Conservation (phyloP, 208 protist species). For the Angomonas ambiguus region DNA sequence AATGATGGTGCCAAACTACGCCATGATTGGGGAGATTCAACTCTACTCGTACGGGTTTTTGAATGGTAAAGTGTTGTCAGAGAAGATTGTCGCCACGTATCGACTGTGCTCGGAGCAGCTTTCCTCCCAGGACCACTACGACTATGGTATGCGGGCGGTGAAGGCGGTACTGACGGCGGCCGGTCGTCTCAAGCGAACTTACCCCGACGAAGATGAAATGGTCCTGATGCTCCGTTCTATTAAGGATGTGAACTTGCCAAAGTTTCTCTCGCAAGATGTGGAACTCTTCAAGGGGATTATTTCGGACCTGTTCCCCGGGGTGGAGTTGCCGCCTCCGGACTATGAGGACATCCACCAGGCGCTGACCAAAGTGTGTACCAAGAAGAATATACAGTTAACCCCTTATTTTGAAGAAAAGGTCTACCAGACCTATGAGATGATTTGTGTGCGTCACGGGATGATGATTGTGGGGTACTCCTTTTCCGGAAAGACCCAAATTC, state of each 20-base stretch:
- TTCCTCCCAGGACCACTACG: slow-evolving; percentile 97
- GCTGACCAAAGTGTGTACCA: slow-evolving; percentile 47
- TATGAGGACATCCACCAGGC: slow-evolving; percentile 86
- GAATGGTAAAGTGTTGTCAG: slow-evolving; percentile 85
- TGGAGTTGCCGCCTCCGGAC: slow-evolving; percentile 79
- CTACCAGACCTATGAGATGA: slow-evolving; percentile 96
- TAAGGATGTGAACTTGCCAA: slow-evolving; percentile 94
- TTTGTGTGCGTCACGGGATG: slow-evolving; percentile 96
- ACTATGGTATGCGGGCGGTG: slow-evolving; percentile 97
- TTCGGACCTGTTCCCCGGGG: slow-evolving; percentile 92
- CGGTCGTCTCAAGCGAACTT: slow-evolving; percentile 86
- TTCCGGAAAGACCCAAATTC: slow-evolving; percentile 88
- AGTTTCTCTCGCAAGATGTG: slow-evolving; percentile 95
- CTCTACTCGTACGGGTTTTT: slow-evolving; percentile 97
- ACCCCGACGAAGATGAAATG: slow-evolving; percentile 91
- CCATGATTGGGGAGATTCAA: slow-evolving; percentile 98
- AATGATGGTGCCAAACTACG: slow-evolving; percentile 98
- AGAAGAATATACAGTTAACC: slow-evolving; percentile 86
- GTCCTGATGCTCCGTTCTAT: slow-evolving; percentile 95
- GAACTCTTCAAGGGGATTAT: slow-evolving; percentile 96
- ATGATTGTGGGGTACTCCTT: slow-evolving; percentile 97
- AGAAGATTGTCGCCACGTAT: slow-evolving; percentile 96
- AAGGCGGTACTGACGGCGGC: slow-evolving; percentile 95
- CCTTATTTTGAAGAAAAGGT: slow-evolving; percentile 90
- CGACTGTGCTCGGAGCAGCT: slow-evolving; percentile 96